Conservation (phyloP, 1,139 yeast species). For the Nematodospora anomalae region DNA sequence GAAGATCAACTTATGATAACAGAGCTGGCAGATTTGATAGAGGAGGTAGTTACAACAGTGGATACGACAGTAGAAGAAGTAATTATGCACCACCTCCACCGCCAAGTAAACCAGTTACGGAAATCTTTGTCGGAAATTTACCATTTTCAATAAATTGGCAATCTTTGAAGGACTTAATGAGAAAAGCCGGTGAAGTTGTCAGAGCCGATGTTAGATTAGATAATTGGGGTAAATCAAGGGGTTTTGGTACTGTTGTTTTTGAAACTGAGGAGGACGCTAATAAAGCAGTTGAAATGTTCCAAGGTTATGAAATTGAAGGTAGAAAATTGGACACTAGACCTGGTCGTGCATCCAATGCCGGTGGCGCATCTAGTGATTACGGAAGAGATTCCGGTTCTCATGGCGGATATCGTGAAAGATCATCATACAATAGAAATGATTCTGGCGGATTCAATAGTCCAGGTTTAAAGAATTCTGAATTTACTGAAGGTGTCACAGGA, state of each 20-base stretch:
- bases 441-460: constrained; percentile 2
- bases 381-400: constrained; percentile 4
- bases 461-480: constrained; percentile 44
- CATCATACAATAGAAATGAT: constrained; percentile 2
- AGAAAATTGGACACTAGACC: constrained; percentile 69
- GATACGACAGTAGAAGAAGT: constrained; percentile 8
- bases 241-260: constrained; percentile 78
- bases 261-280: constrained; percentile 59
- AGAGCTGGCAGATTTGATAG: constrained; percentile 12
- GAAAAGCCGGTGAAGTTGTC: constrained; percentile 69
- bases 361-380: constrained; percentile 1
- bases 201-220: constrained; percentile 79
- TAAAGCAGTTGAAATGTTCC: constrained; percentile 60
- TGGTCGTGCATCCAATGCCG: constrained; percentile 31
- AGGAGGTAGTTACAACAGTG: constrained; percentile 4
- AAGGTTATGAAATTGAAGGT: constrained; percentile 70
- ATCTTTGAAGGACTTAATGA: constrained; percentile 79
- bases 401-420: neutral
- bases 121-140: constrained; percentile 78
- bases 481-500: constrained; percentile 63
- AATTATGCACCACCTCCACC: constrained; percentile 18
- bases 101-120: constrained; percentile 49
- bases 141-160: constrained; percentile 85
- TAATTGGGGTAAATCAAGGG: constrained; percentile 76
- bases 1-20: constrained; percentile 15